Conservation (phyloP, 306 rosid species). For the Malus orientalis region DNA sequence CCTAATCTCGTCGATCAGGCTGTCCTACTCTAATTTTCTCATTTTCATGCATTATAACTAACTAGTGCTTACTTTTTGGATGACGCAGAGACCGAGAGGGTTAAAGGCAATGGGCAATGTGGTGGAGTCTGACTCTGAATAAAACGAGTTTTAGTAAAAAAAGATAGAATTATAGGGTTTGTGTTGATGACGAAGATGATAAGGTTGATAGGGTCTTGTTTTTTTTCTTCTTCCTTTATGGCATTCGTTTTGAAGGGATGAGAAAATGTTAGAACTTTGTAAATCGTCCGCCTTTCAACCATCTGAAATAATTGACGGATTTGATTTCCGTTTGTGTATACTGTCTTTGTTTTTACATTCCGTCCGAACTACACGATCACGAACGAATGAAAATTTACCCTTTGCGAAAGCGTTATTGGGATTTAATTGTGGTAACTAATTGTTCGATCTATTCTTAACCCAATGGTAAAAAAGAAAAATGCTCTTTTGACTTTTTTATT, state of each 20-base stretch:
- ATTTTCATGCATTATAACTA: too few relatives aligned
- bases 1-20: not conserved
- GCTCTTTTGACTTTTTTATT: too few relatives aligned
- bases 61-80: not conserved
- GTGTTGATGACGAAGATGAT: conserved; percentile 1
- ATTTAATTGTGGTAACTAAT: too few relatives aligned
- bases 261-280: conserved; percentile 28
- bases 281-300: conserved; percentile 13
- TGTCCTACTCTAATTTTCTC: not conserved
- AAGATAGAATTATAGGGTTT: conserved; percentile 14
- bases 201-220: not conserved
- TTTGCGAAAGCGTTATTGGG: not conserved
- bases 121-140: conserved; percentile 86
- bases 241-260: conserved; percentile 6
- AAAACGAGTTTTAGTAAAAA: not conserved
- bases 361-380: not conserved
- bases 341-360: not conserved
- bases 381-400: not conserved
- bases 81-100: conserved; percentile 83
- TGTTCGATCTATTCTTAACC: too few relatives aligned
- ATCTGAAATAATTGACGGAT: conserved; percentile 14
- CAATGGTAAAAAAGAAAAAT: too few relatives aligned
- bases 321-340: conserved; percentile 5
- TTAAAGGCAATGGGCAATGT: conserved; percentile 87
- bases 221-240: not conserved